phyloP scores from a whole-genome alignment of 2,329 filamentous ascomycete species.

The Diaporthe sp. region DNA sequence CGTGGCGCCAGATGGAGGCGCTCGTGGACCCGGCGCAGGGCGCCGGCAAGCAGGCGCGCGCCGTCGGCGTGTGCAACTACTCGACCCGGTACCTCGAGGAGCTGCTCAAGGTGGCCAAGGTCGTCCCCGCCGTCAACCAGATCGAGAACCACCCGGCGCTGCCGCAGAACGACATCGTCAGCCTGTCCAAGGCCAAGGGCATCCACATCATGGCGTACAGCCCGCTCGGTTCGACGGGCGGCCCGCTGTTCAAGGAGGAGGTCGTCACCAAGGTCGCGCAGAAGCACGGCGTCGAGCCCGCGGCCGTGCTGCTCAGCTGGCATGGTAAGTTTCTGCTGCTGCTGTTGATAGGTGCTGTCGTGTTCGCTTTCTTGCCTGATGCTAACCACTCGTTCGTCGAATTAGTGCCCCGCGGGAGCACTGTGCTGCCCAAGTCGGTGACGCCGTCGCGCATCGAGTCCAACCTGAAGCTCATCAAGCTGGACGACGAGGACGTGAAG shows the following conservation, averaged over 20 bases:
- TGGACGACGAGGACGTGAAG: constrained; percentile 74
- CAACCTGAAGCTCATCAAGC: constrained; percentile 76
- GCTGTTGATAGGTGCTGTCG: background rate
- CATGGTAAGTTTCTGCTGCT: constrained; percentile 67
- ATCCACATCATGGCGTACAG: constrained; percentile 82
- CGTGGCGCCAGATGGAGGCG: constrained; percentile 83
- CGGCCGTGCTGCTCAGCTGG: constrained; percentile 78
- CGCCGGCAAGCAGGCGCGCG: constrained; percentile 59
- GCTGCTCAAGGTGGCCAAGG: constrained; percentile 63
- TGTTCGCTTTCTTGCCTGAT: background rate
- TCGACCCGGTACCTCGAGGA: constrained; percentile 69
- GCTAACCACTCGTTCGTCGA: background rate
- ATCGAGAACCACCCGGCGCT: constrained; percentile 82
- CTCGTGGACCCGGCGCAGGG: constrained; percentile 66
- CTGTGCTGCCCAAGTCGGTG: constrained; percentile 81
- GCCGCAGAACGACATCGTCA: constrained; percentile 79
- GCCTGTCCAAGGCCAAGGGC: constrained; percentile 76
- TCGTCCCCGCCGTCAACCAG: constrained; percentile 78
- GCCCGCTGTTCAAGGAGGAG: constrained; percentile 75
- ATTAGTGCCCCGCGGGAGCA: constrained; percentile 76
- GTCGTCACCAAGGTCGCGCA: constrained; percentile 74
- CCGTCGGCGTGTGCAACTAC: constrained; percentile 72
- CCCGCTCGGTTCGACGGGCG: constrained; percentile 74
- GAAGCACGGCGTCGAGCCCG: constrained; percentile 72
- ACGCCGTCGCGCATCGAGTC: constrained; percentile 77